Conservation (phyloP, 2,329 filamentous ascomycete genomes). For the Trichophyton simii region DNA sequence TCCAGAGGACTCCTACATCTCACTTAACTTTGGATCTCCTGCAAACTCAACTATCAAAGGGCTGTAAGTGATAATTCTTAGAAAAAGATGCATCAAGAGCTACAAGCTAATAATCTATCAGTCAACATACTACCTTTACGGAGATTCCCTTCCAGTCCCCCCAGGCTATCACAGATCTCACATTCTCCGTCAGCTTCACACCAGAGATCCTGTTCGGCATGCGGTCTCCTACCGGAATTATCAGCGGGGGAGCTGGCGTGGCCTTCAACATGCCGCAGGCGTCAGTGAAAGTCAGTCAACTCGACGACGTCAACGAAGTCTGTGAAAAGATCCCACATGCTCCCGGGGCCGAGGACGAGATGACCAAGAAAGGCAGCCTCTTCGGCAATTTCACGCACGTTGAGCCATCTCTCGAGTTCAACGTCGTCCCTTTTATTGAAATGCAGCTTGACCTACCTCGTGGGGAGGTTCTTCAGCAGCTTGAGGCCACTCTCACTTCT, state of each 20-base stretch:
- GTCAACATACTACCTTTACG: slow-evolving; percentile 13
- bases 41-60: not conserved
- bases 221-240: slow-evolving; percentile 6
- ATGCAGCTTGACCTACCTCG: slow-evolving; percentile 12
- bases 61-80: not conserved
- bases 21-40: not conserved
- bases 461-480: not conserved
- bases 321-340: slow-evolving; percentile 11
- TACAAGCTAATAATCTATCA: not conserved
- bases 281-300: slow-evolving; percentile 14
- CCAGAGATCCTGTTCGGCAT: slow-evolving; percentile 16
- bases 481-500: slow-evolving; percentile 8
- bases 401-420: slow-evolving; percentile 14
- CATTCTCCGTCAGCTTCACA: slow-evolving; percentile 12
- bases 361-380: not conserved
- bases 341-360: not conserved
- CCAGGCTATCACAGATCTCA: slow-evolving; percentile 6
- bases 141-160: slow-evolving; percentile 14
- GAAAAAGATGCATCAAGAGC: not conserved
- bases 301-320: slow-evolving; percentile 13
- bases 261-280: slow-evolving; percentile 16
- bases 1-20: not conserved
- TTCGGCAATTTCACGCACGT: slow-evolving; percentile 14
- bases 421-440: slow-evolving; percentile 13
- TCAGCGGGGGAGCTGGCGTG: slow-evolving; percentile 16